Evolutionary conservation across 768 basidiomycete genomes (phyloP), one percentile per base, ranked within the genome.

Genomic region (Collybiopsis confluens): DNA sequence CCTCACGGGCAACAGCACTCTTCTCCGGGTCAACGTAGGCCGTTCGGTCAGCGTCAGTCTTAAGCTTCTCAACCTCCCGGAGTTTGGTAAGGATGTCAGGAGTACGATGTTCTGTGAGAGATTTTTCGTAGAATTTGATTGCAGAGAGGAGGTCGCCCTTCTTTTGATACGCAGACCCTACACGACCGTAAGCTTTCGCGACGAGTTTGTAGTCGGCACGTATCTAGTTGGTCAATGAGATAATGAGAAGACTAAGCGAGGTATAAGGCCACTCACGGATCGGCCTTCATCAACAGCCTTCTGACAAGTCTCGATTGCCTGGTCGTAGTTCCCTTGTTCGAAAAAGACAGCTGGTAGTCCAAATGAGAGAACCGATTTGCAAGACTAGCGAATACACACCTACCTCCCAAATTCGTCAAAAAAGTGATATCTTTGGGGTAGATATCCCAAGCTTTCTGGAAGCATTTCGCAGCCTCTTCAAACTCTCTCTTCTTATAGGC

Each of bases 241-340:
- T 40, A 36, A 44, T 33, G 27, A 23, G n/a, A 18, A 16, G 7
- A 37, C 1, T 24, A 38, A 37, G 28, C 37, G 24, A n/a, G 20
- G 18, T 48, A 4, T 8, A 10, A 28, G 30, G 35, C 1, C 40
- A 46, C 80, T 44, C 61, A 90, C 88, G 56, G 75, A 78, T 56
- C 95, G 87, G 28, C 93, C 97, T 65, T 98, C 91, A 11, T 98
- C 97, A 41, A 92, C 88, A n/a, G 97, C 96, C 71, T 92, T 95
- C 64, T 97, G 86, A 67, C 92, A 95, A 0, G 84, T 83, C 67
- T 94, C 88, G 62, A 99, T 95, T 54, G 84, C 82, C 66, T 90
- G 87, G 71, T 92, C 88, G 62, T 86, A 98, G 33, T 98, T 86
- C 9, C 87, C 92, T 68, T 96, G 80, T 72, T 99, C 97, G 62